These are phyloP conservation scores for Colletotrichum abscissum DNA, from an alignment of 2,329 filamentous ascomycete genomes.

Conservation along the genomic window DNA sequence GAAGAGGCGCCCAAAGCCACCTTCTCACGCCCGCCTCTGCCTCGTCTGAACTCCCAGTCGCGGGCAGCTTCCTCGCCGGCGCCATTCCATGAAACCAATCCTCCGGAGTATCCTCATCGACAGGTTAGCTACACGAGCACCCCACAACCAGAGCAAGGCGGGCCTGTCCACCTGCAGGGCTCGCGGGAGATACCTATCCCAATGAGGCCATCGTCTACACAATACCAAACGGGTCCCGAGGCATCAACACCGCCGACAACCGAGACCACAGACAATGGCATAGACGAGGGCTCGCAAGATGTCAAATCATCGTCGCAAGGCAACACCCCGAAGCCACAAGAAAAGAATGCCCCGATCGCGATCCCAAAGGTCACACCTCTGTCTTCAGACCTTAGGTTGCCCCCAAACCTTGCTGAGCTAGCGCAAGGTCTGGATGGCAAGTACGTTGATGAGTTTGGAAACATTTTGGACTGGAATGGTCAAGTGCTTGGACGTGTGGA, in stretches of 20 bases:
- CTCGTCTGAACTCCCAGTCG: constrained; percentile 36
- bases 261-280: constrained; percentile 20
- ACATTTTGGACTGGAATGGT: constrained; percentile 61
- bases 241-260: constrained; percentile 2
- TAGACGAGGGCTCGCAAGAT: constrained; percentile 16
- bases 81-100: constrained; percentile 12
- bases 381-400: constrained; percentile 43
- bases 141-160: constrained; percentile 26
- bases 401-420: constrained; percentile 45
- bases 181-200: constrained; percentile 36
- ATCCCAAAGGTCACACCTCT: constrained; percentile 56
- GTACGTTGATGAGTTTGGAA: constrained; percentile 64
- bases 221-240: constrained; percentile 17
- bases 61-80: constrained; percentile 27
- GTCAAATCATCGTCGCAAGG: constrained; percentile 4
- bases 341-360: constrained; percentile 41
- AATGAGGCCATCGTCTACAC: constrained; percentile 17
- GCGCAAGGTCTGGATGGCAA: constrained; percentile 58
- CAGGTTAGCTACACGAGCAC: constrained; percentile 18
- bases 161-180: constrained; percentile 29
- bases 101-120: constrained; percentile 6
- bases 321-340: constrained; percentile 13
- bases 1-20: constrained; percentile 25
- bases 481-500: constrained; percentile 63
- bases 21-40: constrained; percentile 22